These are phyloP conservation scores for Gleditsia sinensis DNA, from an alignment of 306 rosid genomes.

Conservation along the genomic window DNA sequence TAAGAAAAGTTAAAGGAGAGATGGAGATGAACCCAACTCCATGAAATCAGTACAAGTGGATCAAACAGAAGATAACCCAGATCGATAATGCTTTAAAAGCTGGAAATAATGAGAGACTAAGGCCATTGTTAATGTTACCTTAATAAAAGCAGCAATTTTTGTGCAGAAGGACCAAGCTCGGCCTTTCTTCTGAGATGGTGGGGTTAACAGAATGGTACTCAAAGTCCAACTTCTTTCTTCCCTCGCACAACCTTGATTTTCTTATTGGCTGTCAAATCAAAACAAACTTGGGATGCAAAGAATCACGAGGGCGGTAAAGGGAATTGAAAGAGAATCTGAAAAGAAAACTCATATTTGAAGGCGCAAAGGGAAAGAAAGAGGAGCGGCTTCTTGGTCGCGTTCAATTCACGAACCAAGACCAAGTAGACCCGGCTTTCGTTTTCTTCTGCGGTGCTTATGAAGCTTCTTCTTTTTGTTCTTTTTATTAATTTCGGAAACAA, in stretches of 20 bases:
- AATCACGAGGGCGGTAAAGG: conserved; percentile 35
- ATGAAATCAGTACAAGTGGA: conserved; percentile 34
- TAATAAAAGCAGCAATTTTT: conserved; percentile 16
- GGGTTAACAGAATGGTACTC: neutral
- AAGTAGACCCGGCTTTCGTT: conserved; percentile 56
- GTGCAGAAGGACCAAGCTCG: neutral
- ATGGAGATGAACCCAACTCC: conserved; percentile 16
- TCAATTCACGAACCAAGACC: conserved; percentile 48
- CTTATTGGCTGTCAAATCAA: conserved; percentile 13
- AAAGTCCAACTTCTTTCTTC: conserved; percentile 5
- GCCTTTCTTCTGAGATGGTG: neutral
- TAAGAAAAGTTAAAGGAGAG: neutral
- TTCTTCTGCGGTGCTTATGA: conserved; percentile 54
- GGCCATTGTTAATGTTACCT: conserved; percentile 41
- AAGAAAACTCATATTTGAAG: conserved; percentile 65
- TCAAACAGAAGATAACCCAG: conserved; percentile 47
- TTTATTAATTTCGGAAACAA: neutral
- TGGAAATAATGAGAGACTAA: conserved; percentile 17
- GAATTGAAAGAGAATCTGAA: conserved; percentile 45
- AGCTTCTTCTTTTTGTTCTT: conserved; percentile 46
- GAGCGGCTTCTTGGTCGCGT: conserved; percentile 53
- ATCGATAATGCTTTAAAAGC: conserved; percentile 28
- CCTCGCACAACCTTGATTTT: conserved; percentile 30
- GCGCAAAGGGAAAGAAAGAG: conserved; percentile 16
- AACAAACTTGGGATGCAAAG: conserved; percentile 37